These are phyloP conservation scores for Colletotrichum falcatum DNA, from an alignment of 2,329 filamentous ascomycete genomes.

Conservation along the genomic window DNA sequence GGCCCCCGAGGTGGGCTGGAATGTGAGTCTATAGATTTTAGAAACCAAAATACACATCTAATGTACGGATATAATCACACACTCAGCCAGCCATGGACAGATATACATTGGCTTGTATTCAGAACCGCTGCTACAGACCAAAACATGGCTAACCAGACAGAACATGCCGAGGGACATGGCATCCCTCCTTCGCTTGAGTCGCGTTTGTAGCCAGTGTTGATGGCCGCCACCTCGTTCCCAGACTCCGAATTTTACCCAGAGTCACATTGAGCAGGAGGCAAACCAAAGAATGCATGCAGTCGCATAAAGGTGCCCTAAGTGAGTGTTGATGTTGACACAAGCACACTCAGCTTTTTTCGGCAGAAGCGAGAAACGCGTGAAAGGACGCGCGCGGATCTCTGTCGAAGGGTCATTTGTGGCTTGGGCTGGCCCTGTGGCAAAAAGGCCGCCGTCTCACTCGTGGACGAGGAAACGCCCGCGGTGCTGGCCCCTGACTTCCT, in stretches of 20 bases:
- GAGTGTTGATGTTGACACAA: constrained; percentile 21
- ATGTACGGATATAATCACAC: too few relatives aligned
- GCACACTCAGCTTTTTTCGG: constrained; percentile 20
- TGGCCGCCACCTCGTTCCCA: not conserved
- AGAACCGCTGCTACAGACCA: constrained; percentile 22
- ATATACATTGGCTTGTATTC: constrained; percentile 32
- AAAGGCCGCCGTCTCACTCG: constrained; percentile 6
- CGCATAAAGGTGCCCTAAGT: constrained; percentile 9
- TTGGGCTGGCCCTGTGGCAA: not conserved
- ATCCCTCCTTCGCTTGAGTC: not conserved
- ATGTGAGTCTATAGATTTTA: not conserved
- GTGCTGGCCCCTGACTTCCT: constrained; percentile 26
- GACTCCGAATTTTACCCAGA: not conserved
- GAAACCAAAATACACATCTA: not conserved
- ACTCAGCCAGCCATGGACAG: constrained; percentile 4
- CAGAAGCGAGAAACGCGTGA: constrained; percentile 25
- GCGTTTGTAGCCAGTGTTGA: not conserved
- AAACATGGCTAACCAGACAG: constrained; percentile 18
- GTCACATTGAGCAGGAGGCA: not conserved
- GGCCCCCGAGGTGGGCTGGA: constrained; percentile 8
- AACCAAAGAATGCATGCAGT: not conserved
- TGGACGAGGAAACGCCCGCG: not conserved
- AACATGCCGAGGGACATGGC: constrained; percentile 1
- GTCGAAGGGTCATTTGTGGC: constrained; percentile 7
- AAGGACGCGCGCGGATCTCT: constrained; percentile 10